Conservation (phyloP, 2,329 filamentous ascomycete species). For the Pseudogymnoascus sp. region DNA sequence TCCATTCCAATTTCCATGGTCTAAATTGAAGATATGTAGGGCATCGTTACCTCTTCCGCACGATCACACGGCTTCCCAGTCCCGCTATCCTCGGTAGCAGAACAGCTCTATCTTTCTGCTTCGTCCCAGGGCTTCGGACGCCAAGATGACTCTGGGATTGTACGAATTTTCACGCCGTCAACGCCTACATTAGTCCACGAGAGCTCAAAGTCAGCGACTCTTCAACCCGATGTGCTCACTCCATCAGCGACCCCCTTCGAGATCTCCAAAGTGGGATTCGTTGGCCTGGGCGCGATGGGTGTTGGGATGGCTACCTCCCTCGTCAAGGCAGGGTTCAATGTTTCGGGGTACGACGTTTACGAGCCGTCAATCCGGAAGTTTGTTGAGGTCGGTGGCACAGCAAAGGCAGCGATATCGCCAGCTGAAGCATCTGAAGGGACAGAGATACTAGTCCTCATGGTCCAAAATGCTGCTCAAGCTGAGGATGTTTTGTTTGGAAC, state of each 20-base stretch:
- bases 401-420: conserved; percentile 37
- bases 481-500: conserved; percentile 54
- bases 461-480: conserved; percentile 41
- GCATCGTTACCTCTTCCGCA: conserved; percentile 21
- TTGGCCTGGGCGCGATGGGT: conserved; percentile 70
- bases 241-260: conserved; percentile 11
- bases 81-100: conserved; percentile 24
- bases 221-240: conserved; percentile 1
- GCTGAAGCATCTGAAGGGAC: conserved; percentile 53
- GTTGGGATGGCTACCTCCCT: conserved; percentile 70
- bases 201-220: background rate
- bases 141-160: conserved; percentile 25
- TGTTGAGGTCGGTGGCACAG: conserved; percentile 48
- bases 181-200: background rate
- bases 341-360: conserved; percentile 63
- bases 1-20: background rate
- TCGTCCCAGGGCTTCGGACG: conserved; percentile 23
- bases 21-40: conserved; percentile 2
- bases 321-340: conserved; percentile 54
- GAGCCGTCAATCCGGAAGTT: conserved; percentile 56
- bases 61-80: conserved; percentile 25
- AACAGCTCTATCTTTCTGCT: conserved; percentile 21
- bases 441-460: conserved; percentile 60
- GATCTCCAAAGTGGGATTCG: conserved; percentile 40
- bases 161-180: conserved; percentile 21